Evolutionary conservation across 768 basidiomycete species (phyloP).

Genomic region (Pleurotus pulmonarius): DNA sequence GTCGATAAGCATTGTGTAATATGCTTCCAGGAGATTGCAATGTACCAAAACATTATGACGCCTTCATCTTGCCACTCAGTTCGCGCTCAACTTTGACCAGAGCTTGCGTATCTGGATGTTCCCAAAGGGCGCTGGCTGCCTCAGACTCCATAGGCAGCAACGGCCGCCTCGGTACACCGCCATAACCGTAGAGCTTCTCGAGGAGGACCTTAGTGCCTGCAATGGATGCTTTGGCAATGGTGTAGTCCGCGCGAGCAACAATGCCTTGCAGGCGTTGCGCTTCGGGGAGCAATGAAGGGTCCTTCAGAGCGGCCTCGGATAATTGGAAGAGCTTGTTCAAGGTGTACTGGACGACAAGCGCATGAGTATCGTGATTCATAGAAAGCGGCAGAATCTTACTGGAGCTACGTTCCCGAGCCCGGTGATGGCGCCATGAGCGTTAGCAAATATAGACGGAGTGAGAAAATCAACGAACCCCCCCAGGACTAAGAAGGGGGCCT

Average conservation of each 20-base stretch:
- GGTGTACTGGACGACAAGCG: conserved; percentile 40
- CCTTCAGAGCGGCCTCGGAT: conserved; percentile 50
- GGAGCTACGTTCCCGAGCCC: conserved; percentile 85
- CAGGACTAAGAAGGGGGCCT: conserved; percentile 76
- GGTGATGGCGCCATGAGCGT: conserved; percentile 86
- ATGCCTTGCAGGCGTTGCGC: conserved; percentile 78
- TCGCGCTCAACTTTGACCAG: conserved; percentile 62
- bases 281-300: conserved; percentile 57
- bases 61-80: conserved; percentile 37
- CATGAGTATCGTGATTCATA: conserved; percentile 1
- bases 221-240: conserved; percentile 73
- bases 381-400: conserved; percentile 28
- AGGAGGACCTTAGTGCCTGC: conserved; percentile 82
- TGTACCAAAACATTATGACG: not conserved
- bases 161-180: conserved; percentile 75
- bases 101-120: conserved; percentile 68
- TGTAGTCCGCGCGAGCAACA: conserved; percentile 75
- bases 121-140: conserved; percentile 62
- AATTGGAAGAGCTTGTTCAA: conserved; percentile 59
- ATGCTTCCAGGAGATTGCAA: not conserved
- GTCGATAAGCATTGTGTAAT: not conserved
- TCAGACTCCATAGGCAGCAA: conserved; percentile 60
- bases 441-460: conserved; percentile 64
- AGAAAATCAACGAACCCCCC: conserved; percentile 88
- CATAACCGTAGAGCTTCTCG: conserved; percentile 75